Conservation (phyloP, 306 rosid species). For the Datisca glomerata region DNA sequence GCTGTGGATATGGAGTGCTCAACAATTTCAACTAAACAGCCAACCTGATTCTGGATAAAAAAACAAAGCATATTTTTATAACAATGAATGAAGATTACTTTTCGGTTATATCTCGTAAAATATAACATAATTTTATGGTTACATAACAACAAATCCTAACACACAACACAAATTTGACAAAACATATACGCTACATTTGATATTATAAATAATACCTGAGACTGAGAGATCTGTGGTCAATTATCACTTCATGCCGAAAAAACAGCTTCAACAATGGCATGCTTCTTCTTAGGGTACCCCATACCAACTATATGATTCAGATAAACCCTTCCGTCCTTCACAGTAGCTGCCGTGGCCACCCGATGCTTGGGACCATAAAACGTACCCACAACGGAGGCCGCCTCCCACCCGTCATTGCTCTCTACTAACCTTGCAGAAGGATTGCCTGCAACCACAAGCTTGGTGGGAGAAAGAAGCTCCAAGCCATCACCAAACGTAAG, state of each 20-base stretch:
- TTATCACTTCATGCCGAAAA: constrained; percentile 25
- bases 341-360: constrained; percentile 67
- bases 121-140: not conserved
- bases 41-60: not conserved
- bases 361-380: constrained; percentile 71
- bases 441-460: constrained; percentile 69
- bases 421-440: constrained; percentile 75
- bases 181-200: not conserved
- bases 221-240: not conserved
- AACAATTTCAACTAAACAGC: not conserved
- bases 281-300: constrained; percentile 83
- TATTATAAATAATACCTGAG: not conserved
- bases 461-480: constrained; percentile 55
- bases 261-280: constrained; percentile 69
- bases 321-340: constrained; percentile 79
- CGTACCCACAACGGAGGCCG: constrained; percentile 46
- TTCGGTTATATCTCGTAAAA: not conserved
- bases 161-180: not conserved
- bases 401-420: constrained; percentile 83
- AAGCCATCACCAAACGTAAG: constrained; percentile 69
- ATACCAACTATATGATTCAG: constrained; percentile 56
- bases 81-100: not conserved
- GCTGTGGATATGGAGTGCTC: not conserved
- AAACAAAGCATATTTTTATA: not conserved
- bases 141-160: not conserved